Conservation (phyloP, 108 stramenopile species). For the Parietichytrium sp. region DNA sequence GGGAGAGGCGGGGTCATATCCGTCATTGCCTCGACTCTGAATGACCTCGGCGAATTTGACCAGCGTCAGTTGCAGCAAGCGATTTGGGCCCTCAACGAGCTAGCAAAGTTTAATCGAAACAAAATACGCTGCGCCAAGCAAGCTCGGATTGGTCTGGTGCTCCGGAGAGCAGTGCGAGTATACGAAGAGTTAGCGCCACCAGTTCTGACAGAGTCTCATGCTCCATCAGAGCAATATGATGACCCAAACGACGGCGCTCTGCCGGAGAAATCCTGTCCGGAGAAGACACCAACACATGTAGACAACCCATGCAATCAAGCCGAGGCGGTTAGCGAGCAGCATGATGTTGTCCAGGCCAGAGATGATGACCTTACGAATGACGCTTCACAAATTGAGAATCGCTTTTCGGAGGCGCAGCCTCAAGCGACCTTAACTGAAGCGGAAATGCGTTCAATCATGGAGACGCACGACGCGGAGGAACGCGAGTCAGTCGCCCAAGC, state of each 20-base stretch:
- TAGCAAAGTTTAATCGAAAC: background rate
- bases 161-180: background rate
- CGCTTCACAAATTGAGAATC: too few species aligned
- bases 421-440: background rate
- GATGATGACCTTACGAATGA: too few species aligned
- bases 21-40: background rate
- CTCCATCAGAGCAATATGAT: background rate
- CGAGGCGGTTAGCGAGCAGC: too few species aligned
- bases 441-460: background rate
- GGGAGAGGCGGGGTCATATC: slow-evolving; percentile 10
- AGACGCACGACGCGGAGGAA: background rate
- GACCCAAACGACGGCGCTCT: background rate
- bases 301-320: too few species aligned
- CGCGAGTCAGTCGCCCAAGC: background rate
- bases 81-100: slow-evolving; percentile 36
- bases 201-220: background rate
- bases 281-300: too few species aligned
- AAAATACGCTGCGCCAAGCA: background rate
- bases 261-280: too few species aligned
- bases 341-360: too few species aligned
- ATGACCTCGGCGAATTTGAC: background rate
- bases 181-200: too few species aligned
- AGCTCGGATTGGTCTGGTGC: background rate
- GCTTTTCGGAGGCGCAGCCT: background rate
- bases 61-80: background rate